Evolutionary conservation across 177 flowering plant genomes (phyloP), one percentile per base, ranked within the genome.

Genomic region (Telopea speciosissima): DNA sequence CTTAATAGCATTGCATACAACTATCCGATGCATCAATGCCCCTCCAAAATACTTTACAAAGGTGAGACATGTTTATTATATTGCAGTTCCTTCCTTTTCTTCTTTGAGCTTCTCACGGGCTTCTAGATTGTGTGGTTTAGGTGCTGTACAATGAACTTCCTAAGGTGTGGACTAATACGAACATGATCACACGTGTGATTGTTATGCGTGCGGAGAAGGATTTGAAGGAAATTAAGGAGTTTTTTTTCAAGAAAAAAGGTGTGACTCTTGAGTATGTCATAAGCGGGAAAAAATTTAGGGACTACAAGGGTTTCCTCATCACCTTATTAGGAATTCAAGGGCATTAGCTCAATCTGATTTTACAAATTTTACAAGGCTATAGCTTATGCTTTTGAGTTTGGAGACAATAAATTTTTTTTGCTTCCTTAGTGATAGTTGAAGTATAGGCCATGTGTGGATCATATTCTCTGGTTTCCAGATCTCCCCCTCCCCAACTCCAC

Each of bases 121-220:
- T 24, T 16, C 8, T 56, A 21, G 58, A 17, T 19, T 64, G 59
- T 58, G 4, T 77, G 66, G 17, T 61, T 22, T 65, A 89, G 91
- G 78, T 89, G 19, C 13, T 88, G 77, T 78, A 91, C 11, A 68
- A 78, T 24, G 86, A 90, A 4, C 75, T 87, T n/a, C 79, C 69
- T 40, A 79, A 72, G 77, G 2, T 59, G 1, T 93, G 93, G 44
- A 89, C 90, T 0, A 89, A 92, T 62, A 96, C 90, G 74, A 88
- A 86, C 63, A 84, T 83, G 0, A 74, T 92, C 17, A 90, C 92
- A 0, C 81, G 93, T 0, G 91, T 90, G 69, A 79, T 90, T 1
- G 89, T 88, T 1, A 83, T 88, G 0, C 83, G 92, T 31, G 97
- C 97, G 0, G 97, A 90, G 83, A 86, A 75, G 77, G 93, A 94